Evolutionary conservation across 208 protist genomes (phyloP).

Genomic region (Trypanosoma cruzi): DNA sequence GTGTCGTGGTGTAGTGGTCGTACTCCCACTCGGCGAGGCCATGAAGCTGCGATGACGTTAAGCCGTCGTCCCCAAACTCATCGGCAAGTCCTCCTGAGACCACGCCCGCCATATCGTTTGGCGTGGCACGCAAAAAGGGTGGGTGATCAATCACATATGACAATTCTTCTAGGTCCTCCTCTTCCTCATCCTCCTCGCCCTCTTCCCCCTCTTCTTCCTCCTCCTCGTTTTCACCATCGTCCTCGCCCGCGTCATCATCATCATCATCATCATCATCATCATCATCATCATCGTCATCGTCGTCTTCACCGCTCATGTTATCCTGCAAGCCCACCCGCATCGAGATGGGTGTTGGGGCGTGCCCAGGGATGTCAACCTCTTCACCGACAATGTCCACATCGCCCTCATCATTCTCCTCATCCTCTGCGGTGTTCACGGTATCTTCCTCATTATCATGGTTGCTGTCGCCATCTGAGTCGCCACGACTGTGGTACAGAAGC

Average conservation of each 20-base stretch:
- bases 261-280: conserved; percentile 23
- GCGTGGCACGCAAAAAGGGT: background rate
- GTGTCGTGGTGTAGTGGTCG: background rate
- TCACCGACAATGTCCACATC: background rate
- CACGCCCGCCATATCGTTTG: conserved; percentile 17
- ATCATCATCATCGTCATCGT: conserved; percentile 7
- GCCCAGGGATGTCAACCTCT: background rate
- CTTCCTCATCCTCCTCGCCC: conserved; percentile 26
- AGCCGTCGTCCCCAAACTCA: background rate
- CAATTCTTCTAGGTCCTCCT: conserved; percentile 30
- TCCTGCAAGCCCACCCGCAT: background rate
- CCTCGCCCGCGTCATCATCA: conserved; percentile 1
- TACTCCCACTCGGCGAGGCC: conserved; percentile 7
- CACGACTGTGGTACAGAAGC: background rate
- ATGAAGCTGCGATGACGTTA: conserved; percentile 3
- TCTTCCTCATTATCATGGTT: conserved; percentile 8
- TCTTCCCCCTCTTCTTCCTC: conserved; percentile 28
- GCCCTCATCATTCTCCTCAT: conserved; percentile 32
- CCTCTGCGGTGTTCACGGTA: background rate
- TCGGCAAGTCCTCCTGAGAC: conserved; percentile 7
- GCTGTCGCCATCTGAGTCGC: background rate
- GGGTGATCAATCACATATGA: conserved; percentile 5
- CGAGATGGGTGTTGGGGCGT: background rate
- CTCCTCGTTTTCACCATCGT: conserved; percentile 7
- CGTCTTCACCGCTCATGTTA: conserved; percentile 4